phyloP scores from a whole-genome alignment of 139 green algal species.

The Coelastrella sp. region DNA sequence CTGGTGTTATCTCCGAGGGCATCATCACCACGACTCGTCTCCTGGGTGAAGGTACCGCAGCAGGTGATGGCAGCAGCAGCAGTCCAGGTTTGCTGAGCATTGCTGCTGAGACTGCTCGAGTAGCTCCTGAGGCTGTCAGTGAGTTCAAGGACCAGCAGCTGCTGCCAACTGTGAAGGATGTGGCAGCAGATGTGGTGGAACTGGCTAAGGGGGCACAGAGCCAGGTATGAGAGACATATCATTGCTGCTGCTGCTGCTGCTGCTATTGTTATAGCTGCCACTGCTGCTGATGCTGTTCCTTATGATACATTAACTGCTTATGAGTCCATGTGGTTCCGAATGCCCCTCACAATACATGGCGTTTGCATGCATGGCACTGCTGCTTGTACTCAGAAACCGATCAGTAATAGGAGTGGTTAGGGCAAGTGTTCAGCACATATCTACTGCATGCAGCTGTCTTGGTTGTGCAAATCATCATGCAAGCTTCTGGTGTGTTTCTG shows the following conservation, averaged over 20 bases:
- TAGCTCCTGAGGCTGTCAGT: not conserved
- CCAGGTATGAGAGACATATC: not conserved
- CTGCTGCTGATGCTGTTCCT: not conserved
- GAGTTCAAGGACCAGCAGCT: slow-evolving; percentile 12
- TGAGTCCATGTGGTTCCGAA: no score
- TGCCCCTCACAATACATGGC: no score
- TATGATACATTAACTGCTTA: no score
- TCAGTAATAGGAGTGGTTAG: no score
- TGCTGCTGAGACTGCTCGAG: not conserved
- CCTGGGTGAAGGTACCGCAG: not conserved
- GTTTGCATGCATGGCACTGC: no score
- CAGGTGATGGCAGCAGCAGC: no score
- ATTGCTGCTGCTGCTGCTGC: not conserved
- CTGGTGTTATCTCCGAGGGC: not conserved
- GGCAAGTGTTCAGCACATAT: no score
- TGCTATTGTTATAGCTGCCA: no score
- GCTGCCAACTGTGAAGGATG: not conserved
- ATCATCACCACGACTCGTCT: not conserved
- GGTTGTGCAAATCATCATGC: no score
- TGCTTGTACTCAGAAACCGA: no score
- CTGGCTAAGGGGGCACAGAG: slow-evolving; percentile 26
- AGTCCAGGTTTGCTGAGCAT: not conserved
- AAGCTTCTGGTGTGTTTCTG: no score
- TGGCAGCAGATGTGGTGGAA: not conserved
- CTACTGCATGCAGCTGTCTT: no score